Base-by-base conservation (phyloP, 306 rosid species). In the Nissolia schottii region DNA sequence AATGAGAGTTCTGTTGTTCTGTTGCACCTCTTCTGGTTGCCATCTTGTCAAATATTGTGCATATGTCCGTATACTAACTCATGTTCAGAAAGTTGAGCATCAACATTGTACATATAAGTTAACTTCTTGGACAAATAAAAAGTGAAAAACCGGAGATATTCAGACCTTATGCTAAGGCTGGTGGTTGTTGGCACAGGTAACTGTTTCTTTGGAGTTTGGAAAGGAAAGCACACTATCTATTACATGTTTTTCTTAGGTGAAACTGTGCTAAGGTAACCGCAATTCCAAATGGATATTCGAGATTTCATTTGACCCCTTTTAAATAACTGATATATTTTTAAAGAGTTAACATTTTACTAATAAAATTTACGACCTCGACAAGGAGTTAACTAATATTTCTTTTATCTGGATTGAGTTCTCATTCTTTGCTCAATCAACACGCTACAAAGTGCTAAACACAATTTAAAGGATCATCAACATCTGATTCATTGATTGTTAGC, bases 11-110 rank as follows among this genome's bases (percentile, higher is more conserved):
- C 23, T 41, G 61, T n/a, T n/a, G n/a, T 35, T 64, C 56, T 19
- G 2, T 19, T 31, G 55, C 22, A 34, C 2, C 10, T 31, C 49
- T 29, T 24, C 40, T 74, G 55, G 53, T 27, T 41, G 50, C 41
- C 73, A 14, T 67, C 7, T 25, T 53, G 78, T 75, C 76, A 55
- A 74, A 67, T 61, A 60, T 81, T 87, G 88, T 81, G 82, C 77
- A 83, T 75, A 54, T 71, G 62, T 61, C 9, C n/a, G n/a, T 13
- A 51, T 37, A 65, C 32, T n/a, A 13, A 49, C 43, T 66, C 46
- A 32, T 78, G 79, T 66, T 62, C 19, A 67, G 70, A 63, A 38
- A 27, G 75, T 43, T 67, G 23, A 31, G 68, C 32, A 35, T 54
- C 37, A 80, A 48, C 72, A 0, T 18, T 66, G 87, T 77, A 70